A percentile compares a stretch with the other conserved stretches of the same genome.
phyloP scores from a whole-genome alignment of 2,329 filamentous ascomycete genomes.

The Alternaria sp. region DNA sequence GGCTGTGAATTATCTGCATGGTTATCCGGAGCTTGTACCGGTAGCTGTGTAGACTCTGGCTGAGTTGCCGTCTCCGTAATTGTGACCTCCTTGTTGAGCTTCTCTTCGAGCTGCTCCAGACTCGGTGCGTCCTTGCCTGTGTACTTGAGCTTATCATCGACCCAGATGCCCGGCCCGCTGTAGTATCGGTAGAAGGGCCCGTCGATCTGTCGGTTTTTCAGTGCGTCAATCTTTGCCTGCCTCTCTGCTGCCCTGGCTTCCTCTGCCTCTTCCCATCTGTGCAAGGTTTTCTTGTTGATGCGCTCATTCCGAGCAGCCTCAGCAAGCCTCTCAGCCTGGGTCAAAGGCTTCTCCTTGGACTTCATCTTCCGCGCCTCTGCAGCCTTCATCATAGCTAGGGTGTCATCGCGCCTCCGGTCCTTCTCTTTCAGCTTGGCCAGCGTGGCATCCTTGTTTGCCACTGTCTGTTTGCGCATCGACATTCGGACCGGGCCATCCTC shows the following conservation, averaged over 20 bases:
- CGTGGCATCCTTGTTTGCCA: slow-evolving; percentile 63
- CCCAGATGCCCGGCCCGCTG: slow-evolving; percentile 88
- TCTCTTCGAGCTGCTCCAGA: slow-evolving; percentile 47
- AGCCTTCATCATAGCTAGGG: slow-evolving; percentile 68
- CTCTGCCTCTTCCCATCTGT: slow-evolving; percentile 92
- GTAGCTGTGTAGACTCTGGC: slow-evolving; percentile 9
- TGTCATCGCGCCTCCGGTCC: slow-evolving; percentile 72
- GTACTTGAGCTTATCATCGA: slow-evolving; percentile 74
- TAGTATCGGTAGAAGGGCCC: slow-evolving; percentile 91
- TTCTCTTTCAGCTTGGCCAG: slow-evolving; percentile 77
- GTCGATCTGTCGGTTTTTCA: slow-evolving; percentile 84
- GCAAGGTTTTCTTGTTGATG: slow-evolving; percentile 86
- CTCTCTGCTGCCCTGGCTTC: slow-evolving; percentile 86
- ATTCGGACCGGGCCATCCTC: slow-evolving; percentile 68
- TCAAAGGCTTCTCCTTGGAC: slow-evolving; percentile 79
- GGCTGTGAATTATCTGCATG: slow-evolving; percentile 3
- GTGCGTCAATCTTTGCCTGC: slow-evolving; percentile 79
- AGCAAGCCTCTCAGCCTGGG: slow-evolving; percentile 81
- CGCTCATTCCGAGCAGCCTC: slow-evolving; percentile 85
- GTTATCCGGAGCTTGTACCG: neutral
- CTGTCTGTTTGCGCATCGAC: slow-evolving; percentile 68
- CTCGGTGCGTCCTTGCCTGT: slow-evolving; percentile 61
- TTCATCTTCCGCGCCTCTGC: slow-evolving; percentile 71
- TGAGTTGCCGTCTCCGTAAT: slow-evolving; percentile 13
- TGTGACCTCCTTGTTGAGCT: slow-evolving; percentile 40